These are phyloP conservation scores for Durotheca rogersii DNA, from an alignment of 495 filamentous ascomycete genomes.

Conservation along the genomic window DNA sequence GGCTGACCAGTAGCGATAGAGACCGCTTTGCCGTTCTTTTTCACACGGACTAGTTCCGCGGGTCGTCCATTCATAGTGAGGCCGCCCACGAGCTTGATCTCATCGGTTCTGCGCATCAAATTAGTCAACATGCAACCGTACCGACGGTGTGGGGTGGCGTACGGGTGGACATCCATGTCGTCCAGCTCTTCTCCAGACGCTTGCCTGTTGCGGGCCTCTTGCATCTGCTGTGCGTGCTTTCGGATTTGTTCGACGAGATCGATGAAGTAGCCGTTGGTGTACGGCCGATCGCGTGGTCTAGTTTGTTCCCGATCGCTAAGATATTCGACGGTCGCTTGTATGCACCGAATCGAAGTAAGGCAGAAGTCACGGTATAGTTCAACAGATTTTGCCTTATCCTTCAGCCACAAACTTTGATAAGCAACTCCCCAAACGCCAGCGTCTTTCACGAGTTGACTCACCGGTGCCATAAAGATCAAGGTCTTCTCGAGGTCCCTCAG, in stretches of 20 bases:
- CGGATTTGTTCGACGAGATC: constrained; percentile 87
- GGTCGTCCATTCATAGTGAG: constrained; percentile 73
- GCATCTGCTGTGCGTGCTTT: constrained; percentile 63
- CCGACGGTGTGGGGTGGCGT: constrained; percentile 31
- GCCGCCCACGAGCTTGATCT: constrained; percentile 72
- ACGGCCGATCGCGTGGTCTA: constrained; percentile 77
- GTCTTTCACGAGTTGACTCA: constrained; percentile 63
- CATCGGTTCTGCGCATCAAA: constrained; percentile 55
- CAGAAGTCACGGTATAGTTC: constrained; percentile 78
- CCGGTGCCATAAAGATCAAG: constrained; percentile 79
- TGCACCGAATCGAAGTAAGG: constrained; percentile 79
- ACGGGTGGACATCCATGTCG: constrained; percentile 57
- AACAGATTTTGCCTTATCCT: constrained; percentile 71
- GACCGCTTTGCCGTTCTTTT: constrained; percentile 73
- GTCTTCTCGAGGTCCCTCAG: constrained; percentile 90
- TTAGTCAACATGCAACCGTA: constrained; percentile 38
- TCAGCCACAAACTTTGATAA: constrained; percentile 64
- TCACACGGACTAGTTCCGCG: constrained; percentile 72
- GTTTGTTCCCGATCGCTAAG: constrained; percentile 79
- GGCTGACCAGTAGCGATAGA: constrained; percentile 65
- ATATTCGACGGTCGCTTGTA: constrained; percentile 77
- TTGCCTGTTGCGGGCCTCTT: constrained; percentile 51
- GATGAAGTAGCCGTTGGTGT: constrained; percentile 90
- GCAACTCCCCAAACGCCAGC: constrained; percentile 59
- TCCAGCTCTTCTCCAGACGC: constrained; percentile 43